Evolutionary conservation across 495 filamentous ascomycete species (phyloP), one percentile per base, ranked within the genome.

Genomic region (Penicillium salamii): DNA sequence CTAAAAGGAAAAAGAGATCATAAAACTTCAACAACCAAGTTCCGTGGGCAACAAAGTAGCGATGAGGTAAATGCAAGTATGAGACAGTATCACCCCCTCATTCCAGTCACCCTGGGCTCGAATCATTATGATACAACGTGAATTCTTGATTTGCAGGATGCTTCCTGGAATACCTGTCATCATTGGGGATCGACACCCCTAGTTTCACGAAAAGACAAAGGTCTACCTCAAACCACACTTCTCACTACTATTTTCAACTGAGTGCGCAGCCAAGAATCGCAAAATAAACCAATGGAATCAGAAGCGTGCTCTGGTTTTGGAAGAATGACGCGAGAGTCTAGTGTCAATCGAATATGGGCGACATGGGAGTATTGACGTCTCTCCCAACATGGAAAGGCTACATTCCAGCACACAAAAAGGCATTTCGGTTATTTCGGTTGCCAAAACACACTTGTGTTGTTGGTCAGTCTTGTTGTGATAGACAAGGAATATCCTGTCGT

Each of bases 361-460:
- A 11, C 13, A 49, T 43, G 19, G 19, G 19, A 48, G 20, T n/a
- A 28, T 29, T 24, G 44, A 47, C 40, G 54, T 59, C 50, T 43
- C n/a, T 12, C 14, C 28, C 15, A 21, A 14, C 20, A 32, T 40
- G 13, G 24, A 15, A n/a, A 44, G 33, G 15, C 36, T 36, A 46
- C 58, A 62, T 64, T 62, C 61, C 58, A 55, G 29, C 45, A 24
- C 45, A 24, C 45, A 50, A 38, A 23, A 11, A 18, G 48, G 48
- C 7, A 50, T 50, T 44, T 38, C 9, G 34, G 33, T 42, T 46
- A 42, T 49, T 28, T 15, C 28, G 3, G 28, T 8, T 20, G 13
- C 17, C 43, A 41, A 42, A n/a, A n/a, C n/a, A 47, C 17, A 19
- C 14, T 28, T 47, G 49, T 37, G 49, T 42, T 39, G 6, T 24